Evolutionary conservation across 2,329 filamentous ascomycete genomes (phyloP), one percentile per base, ranked within the genome.

Genomic region (Fragosphaeria purpurea): DNA sequence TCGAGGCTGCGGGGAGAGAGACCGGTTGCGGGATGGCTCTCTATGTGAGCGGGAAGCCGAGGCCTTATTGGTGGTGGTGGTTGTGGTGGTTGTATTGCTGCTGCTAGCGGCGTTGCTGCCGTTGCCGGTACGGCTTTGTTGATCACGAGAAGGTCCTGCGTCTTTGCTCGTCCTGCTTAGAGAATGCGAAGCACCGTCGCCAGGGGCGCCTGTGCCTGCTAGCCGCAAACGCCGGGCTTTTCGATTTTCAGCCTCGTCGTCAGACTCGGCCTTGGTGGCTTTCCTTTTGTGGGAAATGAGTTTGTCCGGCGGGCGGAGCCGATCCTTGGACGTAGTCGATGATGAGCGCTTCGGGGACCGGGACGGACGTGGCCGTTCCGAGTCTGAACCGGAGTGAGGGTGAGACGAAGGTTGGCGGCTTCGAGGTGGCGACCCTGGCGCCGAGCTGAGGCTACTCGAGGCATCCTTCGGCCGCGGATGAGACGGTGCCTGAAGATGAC

Each of bases 391-490:
- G 5, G 75, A 74, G 43, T 63, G 65, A 8, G 61, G 62, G 55
- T 66, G 64, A 32, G 66, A 65, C 31, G 66, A 64, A 37, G 63
- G 67, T 50, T 67, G 70, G 39, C 68, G 70, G 53, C 65, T 66
- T 51, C 61, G 63, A 48, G 63, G 65, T 38, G 78, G 76, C 31
- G 78, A 82, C 12, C 73, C 70, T 41, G 77, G 78, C 44, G 75
- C 76, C 50, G 79, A 82, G 64, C 76, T 81, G 57, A 79, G 67
- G 34, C 75, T 76, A 60, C 74, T 79, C 3, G 76, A 79, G 41
- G 66, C 66, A 57, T 79, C 75, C 60, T 78, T 77, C 48, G 55
- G 64, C 48, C 69, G 48, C 4, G 54, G 11, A 8, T 33, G 32
- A 6, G 11, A 10, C 10, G 11, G 37, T 39, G 45, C 40, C 6